Evolutionary conservation across 2,329 filamentous ascomycete species (phyloP).

Genomic region (Penicillium sp.): DNA sequence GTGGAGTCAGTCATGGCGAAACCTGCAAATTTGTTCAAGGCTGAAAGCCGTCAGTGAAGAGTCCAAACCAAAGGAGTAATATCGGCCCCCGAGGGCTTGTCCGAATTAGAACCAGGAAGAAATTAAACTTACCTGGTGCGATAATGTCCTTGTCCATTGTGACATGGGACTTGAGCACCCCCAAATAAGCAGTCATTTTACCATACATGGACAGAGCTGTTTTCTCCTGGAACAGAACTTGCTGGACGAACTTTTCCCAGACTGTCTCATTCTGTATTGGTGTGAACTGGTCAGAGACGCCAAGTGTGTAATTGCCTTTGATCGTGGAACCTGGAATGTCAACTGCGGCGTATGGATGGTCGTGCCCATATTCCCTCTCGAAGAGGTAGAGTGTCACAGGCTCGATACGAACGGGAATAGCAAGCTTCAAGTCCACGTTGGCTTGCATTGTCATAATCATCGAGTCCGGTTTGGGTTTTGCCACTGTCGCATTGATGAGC

Average conservation of each 20-base stretch:
- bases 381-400: constrained; percentile 19
- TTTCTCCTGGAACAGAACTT: constrained; percentile 18
- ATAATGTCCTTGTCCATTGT: constrained; percentile 20
- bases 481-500: constrained; percentile 28
- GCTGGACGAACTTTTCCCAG: constrained; percentile 19
- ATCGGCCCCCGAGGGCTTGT: neutral
- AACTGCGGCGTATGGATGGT: constrained; percentile 20
- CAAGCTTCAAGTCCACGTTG: constrained; percentile 22
- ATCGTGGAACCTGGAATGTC: constrained; percentile 21
- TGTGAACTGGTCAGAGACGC: constrained; percentile 12
- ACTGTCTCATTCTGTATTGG: constrained; percentile 17
- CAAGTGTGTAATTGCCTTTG: constrained; percentile 24
- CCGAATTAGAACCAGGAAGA: neutral
- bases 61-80: neutral
- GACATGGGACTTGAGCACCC: constrained; percentile 23
- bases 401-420: constrained; percentile 21
- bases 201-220: constrained; percentile 17
- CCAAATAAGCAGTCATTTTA: constrained; percentile 19
- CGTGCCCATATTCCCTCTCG: constrained; percentile 13
- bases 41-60: neutral
- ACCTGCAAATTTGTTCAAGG: constrained; percentile 21
- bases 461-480: constrained; percentile 22
- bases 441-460: constrained; percentile 22
- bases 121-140: constrained; percentile 12
- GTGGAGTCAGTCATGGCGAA: constrained; percentile 22